A percentile compares a stretch with the other conserved stretches of the same genome.
These are phyloP conservation scores for Oehlia diaphana DNA, from an alignment of 192 early-diverging fungal species.

Conservation along the genomic window DNA sequence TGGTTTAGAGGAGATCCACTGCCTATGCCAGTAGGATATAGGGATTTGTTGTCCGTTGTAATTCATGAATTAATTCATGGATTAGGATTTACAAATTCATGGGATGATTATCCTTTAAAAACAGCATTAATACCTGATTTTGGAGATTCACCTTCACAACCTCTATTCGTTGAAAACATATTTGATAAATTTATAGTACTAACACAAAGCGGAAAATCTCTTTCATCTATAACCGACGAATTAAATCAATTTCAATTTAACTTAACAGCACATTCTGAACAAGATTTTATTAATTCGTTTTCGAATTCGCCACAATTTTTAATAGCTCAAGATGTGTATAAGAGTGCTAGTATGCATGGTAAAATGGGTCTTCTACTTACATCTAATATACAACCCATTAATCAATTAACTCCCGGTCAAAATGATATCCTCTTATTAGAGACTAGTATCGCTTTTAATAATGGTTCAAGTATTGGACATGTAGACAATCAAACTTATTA, in stretches of 20 bases:
- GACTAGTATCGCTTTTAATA: too few relatives aligned
- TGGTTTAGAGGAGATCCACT: conserved; percentile 10
- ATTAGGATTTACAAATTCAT: neutral
- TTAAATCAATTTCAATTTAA: neutral
- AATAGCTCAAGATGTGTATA: neutral
- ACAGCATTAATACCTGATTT: neutral
- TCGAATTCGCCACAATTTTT: neutral
- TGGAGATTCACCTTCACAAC: too few relatives aligned
- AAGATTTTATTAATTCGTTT: neutral
- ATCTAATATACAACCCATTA: too few relatives aligned
- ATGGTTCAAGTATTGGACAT: too few relatives aligned
- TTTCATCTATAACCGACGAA: neutral
- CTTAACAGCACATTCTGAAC: accelerated
- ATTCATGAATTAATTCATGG: too few relatives aligned
- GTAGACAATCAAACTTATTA: too few relatives aligned
- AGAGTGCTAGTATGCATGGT: neutral
- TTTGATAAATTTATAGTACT: neutral
- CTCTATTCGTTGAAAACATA: neutral
- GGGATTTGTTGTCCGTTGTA: neutral
- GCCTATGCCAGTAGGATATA: neutral
- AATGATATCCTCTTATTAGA: too few relatives aligned
- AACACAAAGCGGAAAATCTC: too few relatives aligned
- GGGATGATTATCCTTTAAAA: neutral
- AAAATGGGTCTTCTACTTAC: neutral
- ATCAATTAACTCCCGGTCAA: too few relatives aligned